Evolutionary conservation across 495 filamentous ascomycete genomes (phyloP), one percentile per base, ranked within the genome.

Genomic region (Cryomyces minteri): DNA sequence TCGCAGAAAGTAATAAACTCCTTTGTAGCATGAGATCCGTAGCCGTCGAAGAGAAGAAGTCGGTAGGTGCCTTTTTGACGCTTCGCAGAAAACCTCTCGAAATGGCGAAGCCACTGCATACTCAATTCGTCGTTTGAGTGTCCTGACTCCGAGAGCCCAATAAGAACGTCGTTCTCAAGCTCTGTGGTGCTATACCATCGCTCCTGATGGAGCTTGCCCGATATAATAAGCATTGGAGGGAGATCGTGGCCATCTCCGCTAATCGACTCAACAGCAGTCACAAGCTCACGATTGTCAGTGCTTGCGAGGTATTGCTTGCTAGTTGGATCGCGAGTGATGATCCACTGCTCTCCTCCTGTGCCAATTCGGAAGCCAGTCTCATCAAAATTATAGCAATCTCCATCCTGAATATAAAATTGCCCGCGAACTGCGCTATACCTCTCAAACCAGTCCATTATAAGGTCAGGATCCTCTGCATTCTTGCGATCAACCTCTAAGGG

Each of bases 351-450:
- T 32, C 44, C 39, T 1, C 41, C 47, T 1, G 52, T 49, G 5
- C 55, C 55, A 46, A 58, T 54, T 4, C 44, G 18, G 43, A 58
- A 58, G 4, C 56, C 48, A 6, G 46, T 53, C 41, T 58, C 44
- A 43, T 58, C 52, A 34, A 58, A 47, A 33, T 57, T 58, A 31
- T 48, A 58, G 3, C 49, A 47, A 43, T 58, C 55, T 10, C 33
- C 6, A 12, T 29, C 4, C 25, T 32, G 5, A 4, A 58, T 50
- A 1, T 44, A 40, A 42, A 43, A 34, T 14, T 49, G 10, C 10
- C 44, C 30, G 25, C 31, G 25, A 18, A 43, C 41, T 14, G 41
- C 25, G 4, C 48, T 29, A 7, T 40, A 50, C 6, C 25, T 11
- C n/a, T 38, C 5, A 42, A 58, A 58, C 54, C 55, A 58, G 29